Base-by-base conservation (phyloP, 495 filamentous ascomycete genomes). In the Xylaria curta region DNA sequence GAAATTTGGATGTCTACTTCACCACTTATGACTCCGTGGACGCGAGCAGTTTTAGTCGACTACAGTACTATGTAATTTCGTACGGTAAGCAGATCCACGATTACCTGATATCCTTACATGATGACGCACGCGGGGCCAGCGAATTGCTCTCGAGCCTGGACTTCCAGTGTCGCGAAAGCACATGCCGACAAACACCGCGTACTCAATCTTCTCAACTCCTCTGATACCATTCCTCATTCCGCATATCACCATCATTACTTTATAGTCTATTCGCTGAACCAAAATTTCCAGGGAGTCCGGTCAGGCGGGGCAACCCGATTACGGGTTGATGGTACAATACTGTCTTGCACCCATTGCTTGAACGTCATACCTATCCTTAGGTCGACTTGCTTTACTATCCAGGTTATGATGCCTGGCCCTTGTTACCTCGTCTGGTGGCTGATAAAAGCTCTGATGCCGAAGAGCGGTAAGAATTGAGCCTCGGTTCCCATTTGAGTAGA, bases 51-150 rank as follows among this genome's bases (percentile, higher is more conserved):
- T n/a, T n/a, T n/a, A n/a, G n/a, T n/a, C n/a, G n/a, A n/a, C n/a
- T n/a, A n/a, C n/a, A n/a, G n/a, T n/a, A n/a, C n/a, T n/a, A n/a
- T n/a, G n/a, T n/a, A n/a, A 21, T 53, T 40, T 60, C 26, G 12
- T 40, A 71, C 2, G 36, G 66, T 58, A 71, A 67, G 56, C 33
- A 17, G 31, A 63, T 47, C 38, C 13, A 19, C 36, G n/a, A 56
- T 47, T 59, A 46, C 19, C 68, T 36, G 28, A 38, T n/a, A n/a
- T 70, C 46, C 65, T 60, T 76, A 72, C 74, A 83, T 85, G 85
- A 86, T 86, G 85, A 86, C 83, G 81, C 79, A 81, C 84, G 84
- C 84, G 85, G 84, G 85, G 85, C 85, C 85, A 86, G 83, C 84
- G 79, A 84, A 81, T 71, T 76, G 76, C 77, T 51, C 60, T 74